Percentiles rank a stretch among this genome's conserved stretches.
These are phyloP conservation scores for Puccinia brachypodii DNA, from an alignment of 1,284 basidiomycete genomes.

Conservation along the genomic window DNA sequence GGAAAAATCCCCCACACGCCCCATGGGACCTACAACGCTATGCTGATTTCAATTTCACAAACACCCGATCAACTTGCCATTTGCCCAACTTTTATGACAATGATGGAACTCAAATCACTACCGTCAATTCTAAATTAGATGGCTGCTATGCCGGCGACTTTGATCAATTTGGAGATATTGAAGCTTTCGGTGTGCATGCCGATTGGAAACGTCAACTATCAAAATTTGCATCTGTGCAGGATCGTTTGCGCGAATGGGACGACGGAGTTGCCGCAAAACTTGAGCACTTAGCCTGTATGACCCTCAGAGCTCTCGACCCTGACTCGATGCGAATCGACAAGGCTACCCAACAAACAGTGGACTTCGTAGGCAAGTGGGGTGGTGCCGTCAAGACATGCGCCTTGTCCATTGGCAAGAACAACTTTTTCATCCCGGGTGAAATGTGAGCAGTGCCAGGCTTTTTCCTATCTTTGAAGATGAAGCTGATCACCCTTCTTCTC, in stretches of 20 bases:
- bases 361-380: constrained; percentile 74
- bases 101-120: constrained; percentile 66
- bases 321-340: constrained; percentile 93
- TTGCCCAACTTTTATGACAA: constrained; percentile 77
- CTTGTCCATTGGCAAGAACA: constrained; percentile 68
- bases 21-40: constrained; percentile 84
- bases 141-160: constrained; percentile 80
- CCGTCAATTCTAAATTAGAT: constrained; percentile 59
- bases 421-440: constrained; percentile 86
- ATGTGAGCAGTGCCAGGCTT: constrained; percentile 58
- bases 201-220: constrained; percentile 79
- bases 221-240: constrained; percentile 91
- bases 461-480: background rate
- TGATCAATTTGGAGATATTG: constrained; percentile 90
- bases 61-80: constrained; percentile 70
- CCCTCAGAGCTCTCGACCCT: constrained; percentile 78
- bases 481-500: constrained; percentile 3
- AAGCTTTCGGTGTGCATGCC: constrained; percentile 82
- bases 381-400: constrained; percentile 73
- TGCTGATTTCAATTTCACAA: constrained; percentile 72
- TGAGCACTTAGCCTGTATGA: constrained; percentile 74
- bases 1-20: constrained; percentile 72
- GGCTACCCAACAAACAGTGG: constrained; percentile 81
- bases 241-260: constrained; percentile 86
- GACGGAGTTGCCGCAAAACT: constrained; percentile 73